A percentile compares a stretch with the other conserved stretches of the same genome.
phyloP scores from a whole-genome alignment of 192 early-diverging fungal genomes.

The Diversispora eburnea region DNA sequence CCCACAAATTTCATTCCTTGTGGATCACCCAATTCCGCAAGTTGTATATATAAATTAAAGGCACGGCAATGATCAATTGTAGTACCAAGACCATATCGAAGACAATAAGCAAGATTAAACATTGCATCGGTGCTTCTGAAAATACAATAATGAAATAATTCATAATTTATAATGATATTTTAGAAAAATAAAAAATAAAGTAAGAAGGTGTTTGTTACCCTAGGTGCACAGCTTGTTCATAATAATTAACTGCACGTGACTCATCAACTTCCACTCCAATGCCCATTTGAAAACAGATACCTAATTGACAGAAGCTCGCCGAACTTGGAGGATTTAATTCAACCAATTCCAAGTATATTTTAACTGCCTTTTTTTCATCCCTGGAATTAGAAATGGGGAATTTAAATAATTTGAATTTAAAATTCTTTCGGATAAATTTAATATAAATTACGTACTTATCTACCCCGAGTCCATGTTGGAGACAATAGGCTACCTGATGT shows the following conservation, averaged over 20 bases:
- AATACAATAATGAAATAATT: background rate
- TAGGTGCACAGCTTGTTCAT: background rate
- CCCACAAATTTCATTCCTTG: constrained; percentile 23
- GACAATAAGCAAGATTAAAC: constrained; percentile 24
- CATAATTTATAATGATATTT: background rate
- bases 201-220: background rate
- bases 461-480: constrained; percentile 19
- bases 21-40: constrained; percentile 22
- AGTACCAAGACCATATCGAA: constrained; percentile 14
- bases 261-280: constrained; percentile 18
- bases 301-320: constrained; percentile 15
- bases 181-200: background rate
- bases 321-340: background rate
- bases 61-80: background rate
- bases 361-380: constrained; percentile 9
- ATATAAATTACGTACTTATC: background rate
- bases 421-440: background rate
- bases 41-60: background rate
- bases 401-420: background rate
- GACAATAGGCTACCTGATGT: constrained; percentile 14
- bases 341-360: constrained; percentile 6
- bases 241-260: constrained; percentile 6
- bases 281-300: constrained; percentile 24
- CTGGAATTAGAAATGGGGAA: background rate
- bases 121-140: constrained; percentile 1